phyloP scores from a whole-genome alignment of 768 basidiomycete genomes.

The Suillus sp. region DNA sequence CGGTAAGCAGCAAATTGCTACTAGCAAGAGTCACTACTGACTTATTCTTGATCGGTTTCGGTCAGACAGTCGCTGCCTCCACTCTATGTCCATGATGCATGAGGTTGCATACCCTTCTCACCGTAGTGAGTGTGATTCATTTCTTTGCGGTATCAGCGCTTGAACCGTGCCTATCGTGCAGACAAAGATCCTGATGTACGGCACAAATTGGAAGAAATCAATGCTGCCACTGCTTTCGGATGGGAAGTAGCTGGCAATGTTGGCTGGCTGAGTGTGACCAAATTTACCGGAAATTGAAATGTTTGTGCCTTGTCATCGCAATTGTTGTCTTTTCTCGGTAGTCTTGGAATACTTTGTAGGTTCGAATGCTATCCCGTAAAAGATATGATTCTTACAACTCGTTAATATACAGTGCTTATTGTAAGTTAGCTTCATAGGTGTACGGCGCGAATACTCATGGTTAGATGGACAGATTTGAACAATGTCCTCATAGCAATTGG shows the following conservation, averaged over 20 bases:
- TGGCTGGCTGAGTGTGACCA: constrained; percentile 49
- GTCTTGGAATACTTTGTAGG: constrained; percentile 52
- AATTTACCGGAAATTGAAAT: constrained; percentile 52
- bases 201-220: constrained; percentile 68
- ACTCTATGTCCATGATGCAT: background rate
- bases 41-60: constrained; percentile 40
- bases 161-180: constrained; percentile 8
- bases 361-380: background rate
- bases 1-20: constrained; percentile 29
- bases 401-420: constrained; percentile 25
- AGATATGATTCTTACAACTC: background rate
- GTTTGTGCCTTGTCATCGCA: constrained; percentile 58
- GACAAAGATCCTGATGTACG: constrained; percentile 56
- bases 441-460: background rate
- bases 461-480: constrained; percentile 42
- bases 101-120: constrained; percentile 50
- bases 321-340: constrained; percentile 64
- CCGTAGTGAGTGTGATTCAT: constrained; percentile 32
- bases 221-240: constrained; percentile 51
- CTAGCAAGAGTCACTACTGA: background rate
- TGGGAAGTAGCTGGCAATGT: constrained; percentile 42
- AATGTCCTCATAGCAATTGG: constrained; percentile 55
- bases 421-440: constrained; percentile 19
- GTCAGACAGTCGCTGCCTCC: constrained; percentile 37
- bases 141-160: background rate